Evolutionary conservation across 192 early-diverging fungal species (phyloP), one percentile per base, ranked within the genome.

Genomic region (Coemansia sp.): DNA sequence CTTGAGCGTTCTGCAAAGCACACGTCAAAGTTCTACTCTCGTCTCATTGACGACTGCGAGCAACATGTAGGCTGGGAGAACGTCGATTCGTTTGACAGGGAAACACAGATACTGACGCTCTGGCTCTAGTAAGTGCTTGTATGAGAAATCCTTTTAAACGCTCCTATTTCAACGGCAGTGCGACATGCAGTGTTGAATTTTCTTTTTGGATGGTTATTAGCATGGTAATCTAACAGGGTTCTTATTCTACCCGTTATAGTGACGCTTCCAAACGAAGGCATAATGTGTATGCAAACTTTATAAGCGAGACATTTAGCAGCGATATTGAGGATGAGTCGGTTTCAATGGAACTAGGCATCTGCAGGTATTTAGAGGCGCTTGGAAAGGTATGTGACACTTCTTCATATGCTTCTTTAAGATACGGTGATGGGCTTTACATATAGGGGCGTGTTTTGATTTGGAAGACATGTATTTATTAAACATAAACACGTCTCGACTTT

Each of bases 1-100:
- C 48, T n/a, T 20, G n/a, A 43, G 22, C 11, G 48, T 14, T 32
- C 4, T 16, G 53, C 12, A 60, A 40, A 59, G 25, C 54, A 41
- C 32, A 41, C 17, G 1, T 81, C 78, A 0, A 62, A 40, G 43
- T 81, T 69, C 42, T 81, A 81, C 44, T 22, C 42, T 4, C 73
- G 72, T 22, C 59, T 81, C 17, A 53, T 81, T 37, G 22, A 63
- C 2, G 73, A 81, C 17, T 81, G 79, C 45, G 74, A 81, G 17
- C 43, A 63, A 16, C 19, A 39, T 22, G 59, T 70, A 7, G 79
- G 68, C 50, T 81, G 73, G 73, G 65, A 64, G 40, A 62, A 55
- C 16, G 64, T 76, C 25, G 64, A 64, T 25, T 57, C 70, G 19
- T 81, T 72, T 63, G 70, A 81, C 43, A 56, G 66, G 22, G 65